Base-by-base conservation (phyloP, 2,329 filamentous ascomycete species). In the Diaporthe sp. region DNA sequence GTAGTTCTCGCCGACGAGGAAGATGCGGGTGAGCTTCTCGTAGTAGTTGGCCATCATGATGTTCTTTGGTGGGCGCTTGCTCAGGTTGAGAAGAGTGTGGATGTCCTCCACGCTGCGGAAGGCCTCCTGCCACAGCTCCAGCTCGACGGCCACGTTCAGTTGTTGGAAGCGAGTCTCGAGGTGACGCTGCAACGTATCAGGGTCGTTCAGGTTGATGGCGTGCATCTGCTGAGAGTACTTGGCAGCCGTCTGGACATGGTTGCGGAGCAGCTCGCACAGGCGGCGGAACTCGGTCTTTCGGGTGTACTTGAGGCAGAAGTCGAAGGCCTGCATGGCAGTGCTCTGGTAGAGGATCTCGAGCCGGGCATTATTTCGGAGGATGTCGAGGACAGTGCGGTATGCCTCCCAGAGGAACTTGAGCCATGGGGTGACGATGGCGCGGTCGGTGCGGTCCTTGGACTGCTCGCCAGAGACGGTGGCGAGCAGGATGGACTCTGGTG, bases 1-100 rank as follows among this genome's bases (percentile, higher is more conserved):
- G 85, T 98, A 98, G 90, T 99, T 99, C 88, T 98, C 97, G 85
- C 96, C 98, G 79, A 98, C 97, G 78, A 99, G 92, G 90, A 99
- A 99, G 85, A 99, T 99, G 79, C 96, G 93, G 55, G 97, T 98
- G 75, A 99, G 92, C 88, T 98, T 98, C 90, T 99, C 97, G 86
- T 98, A 99, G 90, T 99, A 99, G 89, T 98, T 99, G 87, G 97
- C 97, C 97, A 99, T 99, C 97, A 99, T 98, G 83, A 98, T 90
- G 85, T 98, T 98, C 93, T 98, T 98, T 73, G 97, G 94, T 53
- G 96, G 96, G 74, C 97, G 94, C 91, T 98, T 98, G 93, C 96
- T 98, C 80, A 98, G 91, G 88, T 94, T 98, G 80, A 99, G 92
- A 73, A 99, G 92, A 71, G 96, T 98, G 88, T 99, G 97, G 80